Evolutionary conservation across 805 yeast species (phyloP).

Genomic region (Candida jianshihensis): DNA sequence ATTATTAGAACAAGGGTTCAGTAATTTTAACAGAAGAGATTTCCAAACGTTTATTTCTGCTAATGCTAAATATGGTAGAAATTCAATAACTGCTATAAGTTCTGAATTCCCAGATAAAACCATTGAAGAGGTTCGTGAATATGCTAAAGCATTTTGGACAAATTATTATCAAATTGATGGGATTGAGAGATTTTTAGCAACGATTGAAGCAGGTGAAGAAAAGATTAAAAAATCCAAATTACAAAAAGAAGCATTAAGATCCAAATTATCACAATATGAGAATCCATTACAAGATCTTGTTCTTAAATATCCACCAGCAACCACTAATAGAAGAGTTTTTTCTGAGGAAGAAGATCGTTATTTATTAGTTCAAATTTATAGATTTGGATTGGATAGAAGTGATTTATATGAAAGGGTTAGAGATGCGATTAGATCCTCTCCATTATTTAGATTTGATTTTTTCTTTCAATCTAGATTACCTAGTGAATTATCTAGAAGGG

Average conservation of each 20-base stretch:
- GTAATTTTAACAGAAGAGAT: constrained; percentile 83
- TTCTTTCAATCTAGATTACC: constrained; percentile 76
- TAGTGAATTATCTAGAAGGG: constrained; percentile 73
- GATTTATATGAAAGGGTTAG: constrained; percentile 75
- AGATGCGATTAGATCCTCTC: constrained; percentile 64
- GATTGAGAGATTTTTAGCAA: constrained; percentile 72
- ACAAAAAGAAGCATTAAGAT: constrained; percentile 74
- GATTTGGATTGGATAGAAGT: constrained; percentile 72
- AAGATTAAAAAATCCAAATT: constrained; percentile 53
- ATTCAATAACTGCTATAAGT: constrained; percentile 63
- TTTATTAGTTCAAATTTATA: constrained; percentile 68
- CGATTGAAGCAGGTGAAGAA: constrained; percentile 88
- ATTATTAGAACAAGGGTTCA: constrained; percentile 58
- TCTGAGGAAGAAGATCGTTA: constrained; percentile 90
- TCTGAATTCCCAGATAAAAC: constrained; percentile 72
- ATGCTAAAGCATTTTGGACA: constrained; percentile 77
- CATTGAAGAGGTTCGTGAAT: constrained; percentile 68
- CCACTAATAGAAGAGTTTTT: constrained; percentile 59
- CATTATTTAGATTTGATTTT: constrained; percentile 81
- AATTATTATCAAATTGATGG: constrained; percentile 78
- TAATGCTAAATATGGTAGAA: constrained; percentile 76
- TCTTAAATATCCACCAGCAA: constrained; percentile 66
- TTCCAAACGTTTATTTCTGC: constrained; percentile 73
- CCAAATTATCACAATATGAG: constrained; percentile 61
- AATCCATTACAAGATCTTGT: constrained; percentile 77